These are phyloP conservation scores for Petunia axillaris DNA, from an alignment of 257 asterid species.

Conservation along the genomic window DNA sequence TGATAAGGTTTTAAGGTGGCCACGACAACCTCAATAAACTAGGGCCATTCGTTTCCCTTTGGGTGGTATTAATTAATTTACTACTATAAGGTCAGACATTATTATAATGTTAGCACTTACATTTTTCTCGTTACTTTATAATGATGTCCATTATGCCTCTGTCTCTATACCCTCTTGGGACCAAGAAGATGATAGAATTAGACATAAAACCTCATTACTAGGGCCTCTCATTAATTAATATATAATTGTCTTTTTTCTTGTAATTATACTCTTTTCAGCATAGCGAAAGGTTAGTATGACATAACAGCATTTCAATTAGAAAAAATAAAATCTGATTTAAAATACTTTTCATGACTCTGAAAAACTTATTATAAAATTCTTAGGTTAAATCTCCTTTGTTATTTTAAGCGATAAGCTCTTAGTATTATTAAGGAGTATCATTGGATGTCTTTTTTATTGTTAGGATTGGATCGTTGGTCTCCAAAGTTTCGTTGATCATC, in stretches of 20 bases:
- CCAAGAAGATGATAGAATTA: not conserved
- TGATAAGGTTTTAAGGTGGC: conserved; percentile 37
- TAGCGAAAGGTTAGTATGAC: not conserved
- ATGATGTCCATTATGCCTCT: too few relatives aligned
- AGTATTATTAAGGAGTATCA: too few relatives aligned
- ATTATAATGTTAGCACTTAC: not conserved
- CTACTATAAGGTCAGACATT: not conserved
- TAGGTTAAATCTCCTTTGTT: too few relatives aligned
- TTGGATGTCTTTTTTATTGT: too few relatives aligned
- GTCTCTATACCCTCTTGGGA: not conserved
- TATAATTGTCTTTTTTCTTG: not conserved
- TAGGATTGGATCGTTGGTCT: too few relatives aligned
- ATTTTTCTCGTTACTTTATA: conserved; percentile 12
- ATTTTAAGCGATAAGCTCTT: too few relatives aligned
- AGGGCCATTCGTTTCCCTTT: conserved; percentile 32
- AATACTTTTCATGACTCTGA: not conserved
- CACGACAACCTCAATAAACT: conserved; percentile 36
- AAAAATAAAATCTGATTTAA: not conserved
- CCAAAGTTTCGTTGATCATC: too few relatives aligned
- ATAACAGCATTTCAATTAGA: not conserved
- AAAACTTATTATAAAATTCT: not conserved
- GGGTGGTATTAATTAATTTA: conserved; percentile 17
- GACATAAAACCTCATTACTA: not conserved
- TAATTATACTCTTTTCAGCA: not conserved
- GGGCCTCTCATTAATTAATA: not conserved